These are phyloP conservation scores for Ichthyophthirius multifiliis DNA, from an alignment of 169 alveolate species.

Conservation along the genomic window DNA sequence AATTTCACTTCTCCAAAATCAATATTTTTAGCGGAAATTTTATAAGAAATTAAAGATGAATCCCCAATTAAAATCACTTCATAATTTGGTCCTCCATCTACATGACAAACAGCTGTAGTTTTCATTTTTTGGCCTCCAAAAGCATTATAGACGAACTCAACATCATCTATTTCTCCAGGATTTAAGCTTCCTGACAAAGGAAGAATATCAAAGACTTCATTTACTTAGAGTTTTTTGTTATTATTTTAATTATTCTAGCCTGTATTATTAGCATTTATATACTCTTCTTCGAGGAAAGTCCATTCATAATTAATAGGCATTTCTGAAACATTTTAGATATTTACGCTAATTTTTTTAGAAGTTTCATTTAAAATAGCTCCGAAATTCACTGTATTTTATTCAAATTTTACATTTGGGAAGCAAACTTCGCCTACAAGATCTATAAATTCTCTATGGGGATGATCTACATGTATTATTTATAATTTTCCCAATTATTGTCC, in stretches of 20 bases:
- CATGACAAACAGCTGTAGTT: conserved; percentile 87
- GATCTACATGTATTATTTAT: conserved; percentile 85
- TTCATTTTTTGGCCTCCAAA: conserved; percentile 83
- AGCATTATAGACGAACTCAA: conserved; percentile 87
- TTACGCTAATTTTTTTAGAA: conserved; percentile 79
- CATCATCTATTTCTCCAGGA: conserved; percentile 87
- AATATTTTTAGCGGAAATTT: conserved; percentile 77
- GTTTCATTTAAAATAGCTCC: conserved; percentile 93
- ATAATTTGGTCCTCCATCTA: conserved; percentile 94
- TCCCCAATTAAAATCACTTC: conserved; percentile 89
- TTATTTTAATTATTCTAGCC: too few relatives aligned
- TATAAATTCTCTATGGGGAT: conserved; percentile 90
- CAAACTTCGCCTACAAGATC: conserved; percentile 89
- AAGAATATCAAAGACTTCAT: conserved; percentile 90
- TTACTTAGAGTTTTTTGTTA: conserved; percentile 63
- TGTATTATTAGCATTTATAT: too few relatives aligned
- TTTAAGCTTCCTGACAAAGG: conserved; percentile 89
- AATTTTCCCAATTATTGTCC: conserved; percentile 73
- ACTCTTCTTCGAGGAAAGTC: conserved; percentile 86
- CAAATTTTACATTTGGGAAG: conserved; percentile 88
- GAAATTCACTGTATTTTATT: conserved; percentile 82
- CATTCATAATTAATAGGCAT: conserved; percentile 89
- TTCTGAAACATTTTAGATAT: conserved; percentile 83
- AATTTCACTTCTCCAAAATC: conserved; percentile 90
- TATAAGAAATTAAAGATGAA: conserved; percentile 76